Evolutionary conservation across 495 filamentous ascomycete genomes (phyloP).

Genomic region (Talaromyces adpressus): DNA sequence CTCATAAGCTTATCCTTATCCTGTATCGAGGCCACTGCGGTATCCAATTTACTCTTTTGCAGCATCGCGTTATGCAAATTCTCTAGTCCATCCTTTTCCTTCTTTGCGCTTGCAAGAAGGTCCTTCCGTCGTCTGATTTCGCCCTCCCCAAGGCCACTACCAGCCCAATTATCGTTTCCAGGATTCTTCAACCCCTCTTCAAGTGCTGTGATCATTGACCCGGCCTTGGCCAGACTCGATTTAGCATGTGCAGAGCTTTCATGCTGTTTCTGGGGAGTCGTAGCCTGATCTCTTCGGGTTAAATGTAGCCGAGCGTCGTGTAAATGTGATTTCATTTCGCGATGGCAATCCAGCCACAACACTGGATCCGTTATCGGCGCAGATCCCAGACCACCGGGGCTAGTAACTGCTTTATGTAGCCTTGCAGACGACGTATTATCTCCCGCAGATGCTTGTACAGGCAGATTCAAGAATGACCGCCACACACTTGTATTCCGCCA

Average conservation of each 20-base stretch:
- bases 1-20: constrained; percentile 51
- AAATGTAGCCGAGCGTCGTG: constrained; percentile 75
- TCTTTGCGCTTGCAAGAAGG: constrained; percentile 65
- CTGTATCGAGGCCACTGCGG: constrained; percentile 39
- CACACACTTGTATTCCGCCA: constrained; percentile 85
- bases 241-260: constrained; percentile 80
- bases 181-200: constrained; percentile 61
- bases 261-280: constrained; percentile 57
- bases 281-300: constrained; percentile 67
- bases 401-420: constrained; percentile 35
- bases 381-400: constrained; percentile 37
- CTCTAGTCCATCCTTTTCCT: constrained; percentile 84
- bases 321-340: constrained; percentile 73
- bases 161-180: constrained; percentile 19
- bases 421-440: constrained; percentile 33
- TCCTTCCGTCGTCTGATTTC: constrained; percentile 78
- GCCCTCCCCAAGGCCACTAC: constrained; percentile 64
- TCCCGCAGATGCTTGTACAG: constrained; percentile 42
- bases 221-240: constrained; percentile 68
- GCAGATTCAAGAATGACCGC: constrained; percentile 82
- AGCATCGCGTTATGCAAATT: constrained; percentile 69
- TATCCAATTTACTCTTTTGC: constrained; percentile 43
- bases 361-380: constrained; percentile 62
- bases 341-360: constrained; percentile 80
- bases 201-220: constrained; percentile 56